These are phyloP conservation scores for Colletotrichum australisinense DNA, from an alignment of 2,329 filamentous ascomycete species.

Conservation along the genomic window DNA sequence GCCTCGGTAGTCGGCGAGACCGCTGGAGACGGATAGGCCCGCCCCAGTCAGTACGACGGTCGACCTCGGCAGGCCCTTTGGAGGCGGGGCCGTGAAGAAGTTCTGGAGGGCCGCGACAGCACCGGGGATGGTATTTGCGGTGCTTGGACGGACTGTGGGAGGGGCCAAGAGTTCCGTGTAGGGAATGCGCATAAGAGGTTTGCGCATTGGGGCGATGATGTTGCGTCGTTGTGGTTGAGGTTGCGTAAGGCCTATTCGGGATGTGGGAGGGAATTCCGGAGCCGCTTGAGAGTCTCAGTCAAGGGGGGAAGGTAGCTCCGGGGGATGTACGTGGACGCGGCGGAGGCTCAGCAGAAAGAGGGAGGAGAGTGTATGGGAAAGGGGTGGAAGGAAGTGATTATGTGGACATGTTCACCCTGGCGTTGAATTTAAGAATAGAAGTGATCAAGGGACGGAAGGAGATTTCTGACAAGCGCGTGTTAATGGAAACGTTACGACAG, in stretches of 20 bases:
- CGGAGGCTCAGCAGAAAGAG: conserved; percentile 21
- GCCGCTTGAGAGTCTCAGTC: neutral
- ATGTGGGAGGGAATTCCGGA: conserved; percentile 24
- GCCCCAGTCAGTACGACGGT: conserved; percentile 78
- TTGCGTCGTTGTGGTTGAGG: neutral
- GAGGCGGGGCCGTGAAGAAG: conserved; percentile 77
- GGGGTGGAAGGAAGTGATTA: neutral
- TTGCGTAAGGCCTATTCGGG: conserved; percentile 27
- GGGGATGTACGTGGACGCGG: conserved; percentile 7
- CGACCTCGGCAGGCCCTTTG: conserved; percentile 57
- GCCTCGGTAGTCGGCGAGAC: conserved; percentile 92
- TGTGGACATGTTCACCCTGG: conserved; percentile 8
- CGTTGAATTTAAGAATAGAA: conserved; percentile 17
- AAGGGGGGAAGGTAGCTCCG: conserved; percentile 17
- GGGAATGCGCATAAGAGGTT: conserved; percentile 86
- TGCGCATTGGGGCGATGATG: conserved; percentile 62
- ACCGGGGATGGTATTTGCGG: conserved; percentile 75
- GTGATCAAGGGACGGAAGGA: conserved; percentile 12
- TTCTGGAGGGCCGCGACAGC: conserved; percentile 81
- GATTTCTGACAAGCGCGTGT: conserved; percentile 22
- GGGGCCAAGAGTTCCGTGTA: conserved; percentile 86
- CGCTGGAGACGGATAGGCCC: conserved; percentile 92
- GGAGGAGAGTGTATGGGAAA: neutral
- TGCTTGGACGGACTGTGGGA: conserved; percentile 78
- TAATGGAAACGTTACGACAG: conserved; percentile 21